These are phyloP conservation scores for Fonsecaea pugnacius DNA, from an alignment of 2,329 filamentous ascomycete species.

Conservation along the genomic window DNA sequence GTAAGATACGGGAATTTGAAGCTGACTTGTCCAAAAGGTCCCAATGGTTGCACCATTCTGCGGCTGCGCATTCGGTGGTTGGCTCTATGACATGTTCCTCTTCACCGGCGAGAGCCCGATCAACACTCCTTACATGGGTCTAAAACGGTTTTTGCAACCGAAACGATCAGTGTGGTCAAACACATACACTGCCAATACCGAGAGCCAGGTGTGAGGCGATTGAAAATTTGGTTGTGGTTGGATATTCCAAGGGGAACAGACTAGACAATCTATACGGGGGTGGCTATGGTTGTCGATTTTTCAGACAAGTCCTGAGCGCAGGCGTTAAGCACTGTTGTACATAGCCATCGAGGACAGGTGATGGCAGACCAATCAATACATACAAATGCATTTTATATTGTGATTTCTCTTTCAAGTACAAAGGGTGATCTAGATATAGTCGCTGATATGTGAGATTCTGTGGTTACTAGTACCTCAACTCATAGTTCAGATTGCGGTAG, in stretches of 20 bases:
- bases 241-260: neutral
- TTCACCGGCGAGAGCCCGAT: conserved; percentile 70
- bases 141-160: conserved; percentile 57
- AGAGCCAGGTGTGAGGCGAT: conserved; percentile 26
- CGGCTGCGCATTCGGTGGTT: conserved; percentile 66
- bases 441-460: neutral
- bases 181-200: conserved; percentile 24
- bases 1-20: neutral
- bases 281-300: neutral
- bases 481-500: neutral
- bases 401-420: neutral
- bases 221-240: neutral
- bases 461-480: neutral
- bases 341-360: neutral
- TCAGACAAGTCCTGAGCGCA: neutral
- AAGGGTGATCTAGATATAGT: neutral
- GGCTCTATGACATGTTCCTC: conserved; percentile 69
- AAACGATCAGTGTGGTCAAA: conserved; percentile 35
- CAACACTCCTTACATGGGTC: conserved; percentile 68
- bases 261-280: neutral
- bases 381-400: neutral
- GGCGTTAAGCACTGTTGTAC: neutral
- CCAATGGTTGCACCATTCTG: conserved; percentile 73
- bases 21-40: conserved; percentile 52
- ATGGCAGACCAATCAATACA: neutral